These are phyloP conservation scores for Amanita rimosa DNA, from an alignment of 768 basidiomycete species.

Conservation along the genomic window DNA sequence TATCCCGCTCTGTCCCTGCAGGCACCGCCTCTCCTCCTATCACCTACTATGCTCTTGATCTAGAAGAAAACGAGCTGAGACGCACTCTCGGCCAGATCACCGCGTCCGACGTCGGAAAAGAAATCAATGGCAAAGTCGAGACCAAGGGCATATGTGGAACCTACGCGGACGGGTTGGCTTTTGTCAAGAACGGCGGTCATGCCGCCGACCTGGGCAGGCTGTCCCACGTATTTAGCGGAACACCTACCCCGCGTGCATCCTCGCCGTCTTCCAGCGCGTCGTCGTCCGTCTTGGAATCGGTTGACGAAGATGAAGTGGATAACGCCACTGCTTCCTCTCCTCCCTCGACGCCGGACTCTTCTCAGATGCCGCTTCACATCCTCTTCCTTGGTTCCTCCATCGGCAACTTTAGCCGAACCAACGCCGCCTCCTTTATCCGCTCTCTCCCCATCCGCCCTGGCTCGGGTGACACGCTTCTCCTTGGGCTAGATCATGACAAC, in stretches of 20 bases:
- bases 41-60: conserved; percentile 88
- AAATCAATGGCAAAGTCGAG: conserved; percentile 60
- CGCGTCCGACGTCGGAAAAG: conserved; percentile 46
- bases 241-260: not conserved
- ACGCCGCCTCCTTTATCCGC: conserved; percentile 62
- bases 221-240: not conserved
- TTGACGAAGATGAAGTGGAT: conserved; percentile 9
- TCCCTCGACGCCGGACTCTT: conserved; percentile 37
- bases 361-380: conserved; percentile 55
- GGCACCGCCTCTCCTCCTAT: conserved; percentile 33
- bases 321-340: conserved; percentile 17
- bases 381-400: conserved; percentile 88
- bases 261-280: conserved; percentile 10
- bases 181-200: conserved; percentile 51
- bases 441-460: conserved; percentile 69
- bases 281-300: conserved; percentile 9
- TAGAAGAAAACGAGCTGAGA: conserved; percentile 77
- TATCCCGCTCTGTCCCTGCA: conserved; percentile 42
- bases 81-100: conserved; percentile 66
- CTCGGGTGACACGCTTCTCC: conserved; percentile 69
- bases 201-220: not conserved
- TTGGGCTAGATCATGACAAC: conserved; percentile 88
- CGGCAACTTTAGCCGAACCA: conserved; percentile 76
- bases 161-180: conserved; percentile 81
- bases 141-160: conserved; percentile 86